Evolutionary conservation across 805 yeast species (phyloP).

Genomic region (Kazachstania kunashirensis): DNA sequence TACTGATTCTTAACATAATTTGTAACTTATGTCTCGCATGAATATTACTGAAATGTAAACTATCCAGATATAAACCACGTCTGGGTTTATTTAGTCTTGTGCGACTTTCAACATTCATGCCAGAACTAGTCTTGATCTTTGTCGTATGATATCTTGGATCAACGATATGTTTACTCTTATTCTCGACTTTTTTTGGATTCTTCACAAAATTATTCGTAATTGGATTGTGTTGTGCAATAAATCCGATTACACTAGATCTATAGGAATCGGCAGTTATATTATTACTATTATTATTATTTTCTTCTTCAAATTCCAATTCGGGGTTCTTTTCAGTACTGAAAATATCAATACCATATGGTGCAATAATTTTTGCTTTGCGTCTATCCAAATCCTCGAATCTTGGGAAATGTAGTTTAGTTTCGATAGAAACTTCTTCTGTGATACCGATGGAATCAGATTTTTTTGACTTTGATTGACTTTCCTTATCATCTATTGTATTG

Average conservation of each 20-base stretch:
- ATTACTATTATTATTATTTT: background rate
- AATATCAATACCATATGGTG: conserved; percentile 31
- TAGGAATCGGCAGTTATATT: conserved; percentile 1
- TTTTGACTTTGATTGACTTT: conserved; percentile 3
- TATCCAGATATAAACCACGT: conserved; percentile 46
- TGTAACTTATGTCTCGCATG: conserved; percentile 59
- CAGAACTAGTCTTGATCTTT: conserved; percentile 14
- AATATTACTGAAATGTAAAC: conserved; percentile 49
- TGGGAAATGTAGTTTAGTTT: conserved; percentile 27
- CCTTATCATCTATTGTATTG: conserved; percentile 24
- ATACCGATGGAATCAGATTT: conserved; percentile 26
- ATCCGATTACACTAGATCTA: conserved; percentile 15
- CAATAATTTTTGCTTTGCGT: conserved; percentile 19
- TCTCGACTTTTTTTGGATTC: background rate
- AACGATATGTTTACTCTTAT: background rate
- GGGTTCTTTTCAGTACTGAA: conserved; percentile 16
- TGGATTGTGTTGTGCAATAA: conserved; percentile 11
- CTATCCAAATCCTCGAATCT: conserved; percentile 24
- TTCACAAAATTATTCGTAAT: background rate
- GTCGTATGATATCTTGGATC: conserved; percentile 12
- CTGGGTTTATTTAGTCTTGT: conserved; percentile 18
- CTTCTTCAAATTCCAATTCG: conserved; percentile 5
- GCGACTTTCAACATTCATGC: conserved; percentile 12
- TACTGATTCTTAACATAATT: conserved; percentile 57
- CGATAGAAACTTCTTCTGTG: conserved; percentile 23